phyloP scores from a whole-genome alignment of 2,329 filamentous ascomycete genomes.

The Colletotrichum sp. region DNA sequence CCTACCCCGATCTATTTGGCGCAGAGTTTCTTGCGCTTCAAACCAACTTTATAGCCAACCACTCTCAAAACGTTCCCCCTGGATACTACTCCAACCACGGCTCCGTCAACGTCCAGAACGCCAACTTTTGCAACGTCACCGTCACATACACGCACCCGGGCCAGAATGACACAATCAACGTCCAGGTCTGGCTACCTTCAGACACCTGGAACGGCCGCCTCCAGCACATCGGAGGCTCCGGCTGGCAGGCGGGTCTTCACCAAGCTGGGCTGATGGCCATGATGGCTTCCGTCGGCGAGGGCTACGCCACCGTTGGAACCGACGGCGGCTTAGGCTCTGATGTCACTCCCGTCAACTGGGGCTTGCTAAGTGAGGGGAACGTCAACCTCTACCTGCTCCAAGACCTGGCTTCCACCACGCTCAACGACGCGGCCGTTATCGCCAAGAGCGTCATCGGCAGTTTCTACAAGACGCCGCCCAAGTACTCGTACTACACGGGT shows the following conservation, averaged over 20 bases:
- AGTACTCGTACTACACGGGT: not conserved
- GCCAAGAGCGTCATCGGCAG: not conserved
- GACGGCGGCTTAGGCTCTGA: not conserved
- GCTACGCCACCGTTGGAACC: not conserved
- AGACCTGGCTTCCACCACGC: not conserved
- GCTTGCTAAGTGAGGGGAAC: not conserved
- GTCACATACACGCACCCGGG: not conserved
- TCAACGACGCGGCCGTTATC: not conserved
- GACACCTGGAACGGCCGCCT: not conserved
- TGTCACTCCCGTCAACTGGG: not conserved
- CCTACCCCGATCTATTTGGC: not conserved
- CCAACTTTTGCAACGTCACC: not conserved
- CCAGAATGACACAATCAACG: not conserved
- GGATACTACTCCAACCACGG: not conserved
- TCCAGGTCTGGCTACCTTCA: not conserved
- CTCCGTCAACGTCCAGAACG: not conserved
- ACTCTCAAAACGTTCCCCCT: not conserved
- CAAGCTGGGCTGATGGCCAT: not conserved
- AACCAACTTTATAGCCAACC: not conserved
- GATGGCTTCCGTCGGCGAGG: not conserved
- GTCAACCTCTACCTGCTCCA: not conserved
- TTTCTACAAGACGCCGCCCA: not conserved
- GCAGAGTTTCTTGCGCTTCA: not conserved
- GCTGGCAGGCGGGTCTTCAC: not conserved
- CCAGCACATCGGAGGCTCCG: not conserved